These are phyloP conservation scores for Penicillium sp. DNA, from an alignment of 2,329 filamentous ascomycete genomes.

Conservation along the genomic window DNA sequence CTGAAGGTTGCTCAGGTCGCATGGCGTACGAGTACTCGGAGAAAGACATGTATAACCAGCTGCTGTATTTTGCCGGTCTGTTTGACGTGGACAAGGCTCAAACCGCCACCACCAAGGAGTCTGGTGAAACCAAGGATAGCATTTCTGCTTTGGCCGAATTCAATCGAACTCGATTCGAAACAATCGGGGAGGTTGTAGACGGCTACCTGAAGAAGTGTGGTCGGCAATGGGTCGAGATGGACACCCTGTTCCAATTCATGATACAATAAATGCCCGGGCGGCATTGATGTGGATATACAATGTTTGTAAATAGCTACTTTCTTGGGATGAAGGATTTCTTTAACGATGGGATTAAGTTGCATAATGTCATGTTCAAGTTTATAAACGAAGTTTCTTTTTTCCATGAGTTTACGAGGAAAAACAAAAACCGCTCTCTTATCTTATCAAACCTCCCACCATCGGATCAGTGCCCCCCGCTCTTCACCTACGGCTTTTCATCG, in stretches of 20 bases:
- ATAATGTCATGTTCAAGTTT: conserved; percentile 4
- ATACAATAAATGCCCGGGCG: conserved; percentile 46
- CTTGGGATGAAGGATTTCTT: not conserved
- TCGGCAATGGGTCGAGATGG: conserved; percentile 91
- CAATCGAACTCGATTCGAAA: conserved; percentile 77
- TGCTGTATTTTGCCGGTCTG: conserved; percentile 79
- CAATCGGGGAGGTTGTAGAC: conserved; percentile 74
- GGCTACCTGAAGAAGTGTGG: conserved; percentile 87
- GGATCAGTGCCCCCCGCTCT: conserved; percentile 4
- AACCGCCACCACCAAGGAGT: conserved; percentile 50
- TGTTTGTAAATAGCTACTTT: conserved; percentile 28
- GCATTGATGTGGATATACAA: conserved; percentile 10
- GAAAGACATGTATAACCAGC: conserved; percentile 90
- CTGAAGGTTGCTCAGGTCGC: conserved; percentile 76
- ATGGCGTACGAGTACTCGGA: conserved; percentile 89
- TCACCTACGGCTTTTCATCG: conserved; percentile 3
- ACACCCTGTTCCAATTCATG: conserved; percentile 69
- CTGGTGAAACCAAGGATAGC: conserved; percentile 61
- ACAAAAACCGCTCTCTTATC: conserved; percentile 4
- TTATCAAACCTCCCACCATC: conserved; percentile 15
- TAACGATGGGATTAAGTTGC: conserved; percentile 6
- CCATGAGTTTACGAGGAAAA: not conserved
- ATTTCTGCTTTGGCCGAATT: conserved; percentile 73
- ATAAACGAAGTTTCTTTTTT: not conserved
- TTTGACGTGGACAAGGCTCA: conserved; percentile 89